These are phyloP conservation scores for Ustilago hordei DNA, from an alignment of 1,284 basidiomycete genomes.

Conservation along the genomic window DNA sequence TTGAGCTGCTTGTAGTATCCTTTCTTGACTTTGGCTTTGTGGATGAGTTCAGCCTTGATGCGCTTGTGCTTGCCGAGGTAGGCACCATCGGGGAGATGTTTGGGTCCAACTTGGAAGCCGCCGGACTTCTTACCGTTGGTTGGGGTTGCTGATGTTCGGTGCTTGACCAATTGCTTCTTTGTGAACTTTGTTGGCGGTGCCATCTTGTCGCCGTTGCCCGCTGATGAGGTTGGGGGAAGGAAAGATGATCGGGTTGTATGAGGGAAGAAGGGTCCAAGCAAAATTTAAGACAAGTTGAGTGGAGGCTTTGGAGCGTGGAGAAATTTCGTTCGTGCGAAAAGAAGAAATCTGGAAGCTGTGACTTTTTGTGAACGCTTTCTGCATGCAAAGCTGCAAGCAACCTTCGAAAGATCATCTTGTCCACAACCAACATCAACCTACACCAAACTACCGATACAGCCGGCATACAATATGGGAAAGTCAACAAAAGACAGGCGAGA, in stretches of 20 bases:
- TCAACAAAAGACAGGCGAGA: slow-evolving; percentile 72
- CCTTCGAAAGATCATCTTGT: not conserved
- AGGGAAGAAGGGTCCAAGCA: not conserved
- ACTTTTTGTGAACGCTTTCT: slow-evolving; percentile 8
- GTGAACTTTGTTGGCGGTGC: slow-evolving; percentile 28
- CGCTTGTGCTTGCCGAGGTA: slow-evolving; percentile 71
- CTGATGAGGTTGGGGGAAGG: not conserved
- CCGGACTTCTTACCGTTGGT: slow-evolving; percentile 36
- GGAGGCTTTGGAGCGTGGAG: not conserved
- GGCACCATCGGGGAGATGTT: slow-evolving; percentile 64
- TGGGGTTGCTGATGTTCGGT: slow-evolving; percentile 41
- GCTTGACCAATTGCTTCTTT: slow-evolving; percentile 62
- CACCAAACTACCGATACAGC: not conserved
- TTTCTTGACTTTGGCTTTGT: slow-evolving; percentile 73
- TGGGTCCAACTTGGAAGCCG: slow-evolving; percentile 66
- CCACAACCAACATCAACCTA: slow-evolving; percentile 1
- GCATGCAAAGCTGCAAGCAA: not conserved
- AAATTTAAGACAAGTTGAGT: not conserved
- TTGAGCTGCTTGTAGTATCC: slow-evolving; percentile 72
- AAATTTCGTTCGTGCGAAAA: slow-evolving; percentile 19
- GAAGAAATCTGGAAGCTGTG: slow-evolving; percentile 1
- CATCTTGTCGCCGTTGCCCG: slow-evolving; percentile 12
- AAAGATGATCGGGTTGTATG: not conserved
- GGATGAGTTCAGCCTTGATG: slow-evolving; percentile 73
- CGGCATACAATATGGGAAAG: slow-evolving; percentile 58